These are phyloP conservation scores for Hymenoscyphus albidus DNA, from an alignment of 2,329 filamentous ascomycete genomes.

Conservation along the genomic window DNA sequence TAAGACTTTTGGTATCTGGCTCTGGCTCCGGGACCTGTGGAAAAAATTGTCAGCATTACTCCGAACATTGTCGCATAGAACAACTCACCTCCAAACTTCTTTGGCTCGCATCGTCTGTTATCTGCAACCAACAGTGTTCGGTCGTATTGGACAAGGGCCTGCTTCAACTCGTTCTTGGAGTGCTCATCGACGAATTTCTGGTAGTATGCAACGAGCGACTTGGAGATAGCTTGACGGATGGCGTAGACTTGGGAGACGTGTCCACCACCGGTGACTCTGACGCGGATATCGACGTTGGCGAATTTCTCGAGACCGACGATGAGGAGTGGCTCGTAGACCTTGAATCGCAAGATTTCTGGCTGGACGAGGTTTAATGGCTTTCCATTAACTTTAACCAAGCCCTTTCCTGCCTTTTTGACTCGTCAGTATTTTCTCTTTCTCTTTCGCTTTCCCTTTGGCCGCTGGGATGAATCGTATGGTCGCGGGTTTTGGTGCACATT, in stretches of 20 bases:
- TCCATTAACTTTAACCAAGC: conserved; percentile 98
- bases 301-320: conserved; percentile 98
- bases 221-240: conserved; percentile 98
- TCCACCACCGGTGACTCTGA: conserved; percentile 94
- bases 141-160: conserved; percentile 92
- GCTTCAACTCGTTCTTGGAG: conserved; percentile 99
- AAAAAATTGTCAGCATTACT: conserved; percentile 22
- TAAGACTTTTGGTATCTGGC: conserved; percentile 99
- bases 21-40: conserved; percentile 88
- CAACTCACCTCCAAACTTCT: conserved; percentile 66
- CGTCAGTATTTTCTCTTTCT: conserved; percentile 26
- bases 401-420: conserved; percentile 62
- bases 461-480: not conserved
- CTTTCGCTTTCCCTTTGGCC: not conserved
- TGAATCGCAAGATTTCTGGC: conserved; percentile 96
- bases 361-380: conserved; percentile 90
- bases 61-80: not conserved
- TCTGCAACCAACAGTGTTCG: conserved; percentile 97
- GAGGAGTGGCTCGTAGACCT: conserved; percentile 99
- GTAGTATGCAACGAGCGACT: conserved; percentile 97
- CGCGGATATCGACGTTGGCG: conserved; percentile 92
- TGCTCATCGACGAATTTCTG: conserved; percentile 99
- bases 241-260: conserved; percentile 97
- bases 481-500: not conserved
- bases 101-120: conserved; percentile 98